Conservation (phyloP, 805 yeast species). For the Kazachstania bromeliacearum region DNA sequence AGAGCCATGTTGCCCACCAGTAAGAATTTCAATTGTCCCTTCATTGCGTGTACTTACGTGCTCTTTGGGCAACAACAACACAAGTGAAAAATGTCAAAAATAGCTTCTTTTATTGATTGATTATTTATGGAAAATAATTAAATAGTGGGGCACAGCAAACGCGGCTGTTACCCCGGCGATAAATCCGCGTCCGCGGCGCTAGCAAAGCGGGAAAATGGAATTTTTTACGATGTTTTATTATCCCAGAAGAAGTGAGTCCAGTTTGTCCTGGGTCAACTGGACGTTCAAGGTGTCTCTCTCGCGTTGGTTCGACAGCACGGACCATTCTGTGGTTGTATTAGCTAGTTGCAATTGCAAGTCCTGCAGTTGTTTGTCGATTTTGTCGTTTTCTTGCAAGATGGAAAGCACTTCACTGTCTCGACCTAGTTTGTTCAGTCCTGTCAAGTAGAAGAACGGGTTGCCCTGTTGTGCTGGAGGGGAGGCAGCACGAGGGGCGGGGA, state of each 20-base stretch:
- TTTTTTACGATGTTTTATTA: conserved; percentile 1
- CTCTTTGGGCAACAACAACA: no score
- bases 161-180: not conserved
- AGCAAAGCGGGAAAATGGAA: not conserved
- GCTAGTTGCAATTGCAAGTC: conserved; percentile 15
- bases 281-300: conserved; percentile 29
- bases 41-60: no score
- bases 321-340: conserved; percentile 21
- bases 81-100: no score
- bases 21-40: conserved; percentile 52
- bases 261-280: conserved; percentile 29
- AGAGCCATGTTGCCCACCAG: conserved; percentile 47
- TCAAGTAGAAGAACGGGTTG: not conserved
- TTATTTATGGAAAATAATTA: not conserved
- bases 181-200: not conserved
- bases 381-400: conserved; percentile 4
- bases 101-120: no score
- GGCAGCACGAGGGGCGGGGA: not conserved
- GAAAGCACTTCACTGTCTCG: not conserved
- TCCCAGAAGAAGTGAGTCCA: conserved; percentile 19
- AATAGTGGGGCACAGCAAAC: not conserved
- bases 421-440: not conserved
- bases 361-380: conserved; percentile 18
- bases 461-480: not conserved
- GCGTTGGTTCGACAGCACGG: conserved; percentile 20